These are phyloP conservation scores for Penicillium glabrum DNA, from an alignment of 2,329 filamentous ascomycete genomes.

Conservation along the genomic window DNA sequence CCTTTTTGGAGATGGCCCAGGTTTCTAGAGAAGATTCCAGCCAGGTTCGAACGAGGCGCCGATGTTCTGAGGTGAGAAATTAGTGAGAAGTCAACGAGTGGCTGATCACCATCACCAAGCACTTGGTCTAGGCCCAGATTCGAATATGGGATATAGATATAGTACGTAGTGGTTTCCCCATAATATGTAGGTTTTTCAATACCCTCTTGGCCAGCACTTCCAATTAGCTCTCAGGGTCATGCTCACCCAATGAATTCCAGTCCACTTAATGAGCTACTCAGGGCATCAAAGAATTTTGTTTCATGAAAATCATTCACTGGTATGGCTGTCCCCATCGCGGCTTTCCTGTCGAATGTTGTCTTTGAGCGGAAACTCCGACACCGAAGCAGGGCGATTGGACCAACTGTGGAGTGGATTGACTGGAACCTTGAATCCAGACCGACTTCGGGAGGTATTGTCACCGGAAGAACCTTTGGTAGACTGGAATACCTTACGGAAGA, in stretches of 20 bases:
- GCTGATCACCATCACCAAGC: too few species aligned
- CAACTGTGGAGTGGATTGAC: background rate
- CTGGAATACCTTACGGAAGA: constrained; percentile 24
- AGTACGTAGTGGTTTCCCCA: too few species aligned
- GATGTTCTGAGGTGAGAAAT: background rate
- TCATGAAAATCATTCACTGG: background rate
- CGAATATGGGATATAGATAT: too few species aligned
- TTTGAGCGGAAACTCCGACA: constrained; percentile 8
- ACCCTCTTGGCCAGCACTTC: too few species aligned
- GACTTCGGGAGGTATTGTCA: background rate
- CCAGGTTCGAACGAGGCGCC: background rate
- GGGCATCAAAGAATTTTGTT: background rate
- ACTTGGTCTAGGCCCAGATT: too few species aligned
- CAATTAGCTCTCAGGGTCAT: too few species aligned
- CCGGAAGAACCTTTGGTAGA: background rate
- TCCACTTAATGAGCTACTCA: too few species aligned
- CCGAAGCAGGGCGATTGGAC: background rate
- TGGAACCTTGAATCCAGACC: constrained; percentile 4
- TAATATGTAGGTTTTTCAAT: too few species aligned
- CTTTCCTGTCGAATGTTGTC: background rate
- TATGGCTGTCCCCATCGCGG: constrained; percentile 2
- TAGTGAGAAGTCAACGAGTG: too few species aligned
- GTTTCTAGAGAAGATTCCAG: background rate
- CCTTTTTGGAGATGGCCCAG: background rate
- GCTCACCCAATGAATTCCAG: too few species aligned